Conservation (phyloP, 768 basidiomycete species). For the Mycena crocata region DNA sequence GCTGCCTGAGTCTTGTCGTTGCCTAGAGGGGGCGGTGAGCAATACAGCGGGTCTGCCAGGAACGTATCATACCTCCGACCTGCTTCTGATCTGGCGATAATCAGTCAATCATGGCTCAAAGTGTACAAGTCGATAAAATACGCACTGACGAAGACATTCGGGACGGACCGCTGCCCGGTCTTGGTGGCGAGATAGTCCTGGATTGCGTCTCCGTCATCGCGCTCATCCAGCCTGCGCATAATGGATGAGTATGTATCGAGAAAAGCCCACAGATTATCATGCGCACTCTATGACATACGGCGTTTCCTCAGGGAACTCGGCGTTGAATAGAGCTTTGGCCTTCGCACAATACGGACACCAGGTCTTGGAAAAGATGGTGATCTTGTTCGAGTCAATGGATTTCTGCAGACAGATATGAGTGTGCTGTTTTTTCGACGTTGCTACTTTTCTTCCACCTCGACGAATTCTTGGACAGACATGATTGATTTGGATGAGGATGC, state of each 20-base stretch:
- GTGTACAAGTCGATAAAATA: neutral
- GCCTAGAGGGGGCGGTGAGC: slow-evolving; percentile 3
- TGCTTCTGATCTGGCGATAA: slow-evolving; percentile 21
- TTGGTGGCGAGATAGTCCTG: slow-evolving; percentile 62
- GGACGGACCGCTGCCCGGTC: slow-evolving; percentile 66
- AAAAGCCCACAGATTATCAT: neutral
- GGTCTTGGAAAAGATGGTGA: slow-evolving; percentile 59
- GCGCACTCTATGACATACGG: slow-evolving; percentile 50
- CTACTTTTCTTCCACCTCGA: slow-evolving; percentile 14
- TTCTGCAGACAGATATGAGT: slow-evolving; percentile 34
- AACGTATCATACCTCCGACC: slow-evolving; percentile 18
- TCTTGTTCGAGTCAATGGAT: slow-evolving; percentile 49
- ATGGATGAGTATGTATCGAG: neutral
- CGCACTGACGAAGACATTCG: slow-evolving; percentile 71
- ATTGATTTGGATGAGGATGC: slow-evolving; percentile 20
- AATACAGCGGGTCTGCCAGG: neutral
- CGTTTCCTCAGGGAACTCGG: slow-evolving; percentile 38
- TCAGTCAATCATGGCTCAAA: neutral
- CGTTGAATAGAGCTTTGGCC: slow-evolving; percentile 50
- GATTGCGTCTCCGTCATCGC: slow-evolving; percentile 58
- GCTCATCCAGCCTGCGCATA: slow-evolving; percentile 55
- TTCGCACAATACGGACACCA: slow-evolving; percentile 51
- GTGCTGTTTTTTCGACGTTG: too few relatives aligned
- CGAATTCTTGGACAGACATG: slow-evolving; percentile 28
- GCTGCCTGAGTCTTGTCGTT: slow-evolving; percentile 31